Evolutionary conservation across 495 filamentous ascomycete genomes (phyloP).

Genomic region (Penicillium ucsense): DNA sequence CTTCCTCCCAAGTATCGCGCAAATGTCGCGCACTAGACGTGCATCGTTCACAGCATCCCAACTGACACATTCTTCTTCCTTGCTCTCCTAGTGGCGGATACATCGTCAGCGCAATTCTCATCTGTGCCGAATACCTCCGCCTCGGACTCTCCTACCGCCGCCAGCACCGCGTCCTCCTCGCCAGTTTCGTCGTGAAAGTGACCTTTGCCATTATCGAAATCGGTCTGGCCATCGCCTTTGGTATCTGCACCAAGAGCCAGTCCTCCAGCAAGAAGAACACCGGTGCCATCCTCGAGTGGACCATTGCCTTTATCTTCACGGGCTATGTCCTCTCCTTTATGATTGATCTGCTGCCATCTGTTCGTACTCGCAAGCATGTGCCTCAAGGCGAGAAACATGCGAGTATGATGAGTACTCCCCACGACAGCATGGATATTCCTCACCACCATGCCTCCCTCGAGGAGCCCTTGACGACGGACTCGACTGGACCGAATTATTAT

Average conservation of each 20-base stretch:
- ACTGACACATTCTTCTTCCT: background rate
- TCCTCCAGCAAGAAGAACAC: conserved; percentile 36
- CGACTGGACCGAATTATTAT: conserved; percentile 26
- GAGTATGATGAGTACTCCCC: conserved; percentile 7
- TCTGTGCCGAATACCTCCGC: conserved; percentile 80
- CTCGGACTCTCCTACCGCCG: conserved; percentile 65
- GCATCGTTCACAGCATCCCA: background rate
- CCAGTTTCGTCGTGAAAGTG: conserved; percentile 76
- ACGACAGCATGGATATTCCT: conserved; percentile 2
- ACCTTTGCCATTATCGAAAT: conserved; percentile 72
- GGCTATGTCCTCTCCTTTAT: conserved; percentile 84
- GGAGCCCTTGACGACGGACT: conserved; percentile 32
- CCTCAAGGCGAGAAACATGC: conserved; percentile 36
- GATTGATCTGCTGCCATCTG: conserved; percentile 76
- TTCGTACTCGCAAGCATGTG: conserved; percentile 47
- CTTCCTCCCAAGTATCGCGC: background rate
- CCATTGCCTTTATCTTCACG: conserved; percentile 81
- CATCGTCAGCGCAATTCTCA: conserved; percentile 69
- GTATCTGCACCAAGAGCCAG: conserved; percentile 23
- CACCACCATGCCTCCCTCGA: conserved; percentile 15
- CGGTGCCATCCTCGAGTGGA: conserved; percentile 65
- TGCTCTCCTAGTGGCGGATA: conserved; percentile 34
- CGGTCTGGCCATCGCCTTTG: conserved; percentile 59
- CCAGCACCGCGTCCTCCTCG: conserved; percentile 58
- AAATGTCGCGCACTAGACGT: conserved; percentile 1